Evolutionary conservation across 2,329 filamentous ascomycete species (phyloP), one percentile per base, ranked within the genome.

Genomic region (Aspergillus fumigatus): DNA sequence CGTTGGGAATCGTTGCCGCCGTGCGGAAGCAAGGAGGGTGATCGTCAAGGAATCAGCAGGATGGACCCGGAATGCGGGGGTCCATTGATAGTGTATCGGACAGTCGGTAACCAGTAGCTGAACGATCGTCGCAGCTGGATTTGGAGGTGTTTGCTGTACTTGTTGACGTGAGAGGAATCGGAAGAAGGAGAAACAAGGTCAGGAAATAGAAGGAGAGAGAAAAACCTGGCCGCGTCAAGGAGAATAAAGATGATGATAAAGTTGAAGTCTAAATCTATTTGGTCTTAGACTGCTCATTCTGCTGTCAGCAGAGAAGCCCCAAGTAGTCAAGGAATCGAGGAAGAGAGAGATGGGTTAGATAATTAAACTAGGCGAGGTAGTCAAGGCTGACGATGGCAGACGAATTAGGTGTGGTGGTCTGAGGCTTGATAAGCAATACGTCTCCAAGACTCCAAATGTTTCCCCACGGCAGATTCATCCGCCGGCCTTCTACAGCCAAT

Each of bases 61-160:
- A 48, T n/a, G 54, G 51, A 52, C 55, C 56, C 56, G 59, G 53
- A 43, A 32, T 64, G 61, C 55, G 62, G 62, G 60, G 61, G 58
- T 56, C 59, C 63, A 62, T 62, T 40, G 54, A 57, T 53, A 26
- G 43, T 25, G 17, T 47, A 38, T 38, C 32, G 32, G 14, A 5
- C 14, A 17, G 32, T 38, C 32, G 5, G 32, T 38, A 38, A 38
- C 32, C 5, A 45, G 50, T 55, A 27, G 29, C 27, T 47, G 41
- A 55, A 26, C 41, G 53, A 52, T 55, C 49, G 49, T 41, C 29
- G 19, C 17, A 32, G 26, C 55, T 11, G 48, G 19, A 21, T 48
- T 17, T 17, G 41, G 8, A 23, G 27, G 9, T 26, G 45, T 32
- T 35, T 45, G 19, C 21, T 25, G 38, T 43, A 43, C 27, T 14